Percentiles rank a stretch among this genome's conserved stretches.
Evolutionary conservation across 164 flowering plant genomes (phyloP).

Genomic region (Vitis amurensis): DNA sequence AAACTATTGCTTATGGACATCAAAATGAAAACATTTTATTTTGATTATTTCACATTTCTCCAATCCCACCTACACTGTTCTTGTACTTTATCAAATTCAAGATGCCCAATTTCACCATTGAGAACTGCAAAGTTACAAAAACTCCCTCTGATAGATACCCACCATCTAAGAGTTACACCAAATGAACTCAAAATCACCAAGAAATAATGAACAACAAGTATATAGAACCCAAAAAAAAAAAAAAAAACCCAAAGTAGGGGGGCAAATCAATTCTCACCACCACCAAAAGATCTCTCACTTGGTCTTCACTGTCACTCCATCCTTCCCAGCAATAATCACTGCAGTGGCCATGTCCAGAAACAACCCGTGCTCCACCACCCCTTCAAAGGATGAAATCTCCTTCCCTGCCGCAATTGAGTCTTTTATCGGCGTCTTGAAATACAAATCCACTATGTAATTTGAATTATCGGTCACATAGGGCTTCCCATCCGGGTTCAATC

Average conservation of each 20-base stretch:
- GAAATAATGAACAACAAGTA: not conserved
- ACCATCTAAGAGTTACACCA: constrained; percentile 9
- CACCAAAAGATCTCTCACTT: constrained; percentile 34
- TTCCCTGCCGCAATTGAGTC: constrained; percentile 65
- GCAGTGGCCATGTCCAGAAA: constrained; percentile 80
- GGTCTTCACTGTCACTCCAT: constrained; percentile 45
- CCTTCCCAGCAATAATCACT: constrained; percentile 66
- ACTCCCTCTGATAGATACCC: not conserved
- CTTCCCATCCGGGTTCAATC: constrained; percentile 52
- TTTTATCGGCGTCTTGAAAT: constrained; percentile 65
- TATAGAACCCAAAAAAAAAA: constrained; percentile 3
- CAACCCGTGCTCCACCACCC: constrained; percentile 92
- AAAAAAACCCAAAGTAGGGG: not conserved
- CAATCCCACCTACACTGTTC: no score
- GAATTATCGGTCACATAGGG: constrained; percentile 85
- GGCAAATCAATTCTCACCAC: constrained; percentile 6
- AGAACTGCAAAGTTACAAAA: not conserved
- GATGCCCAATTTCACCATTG: not conserved
- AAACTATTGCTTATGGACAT: no score
- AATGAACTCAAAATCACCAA: not conserved
- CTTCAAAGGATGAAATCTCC: constrained; percentile 67
- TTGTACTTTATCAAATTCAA: not conserved
- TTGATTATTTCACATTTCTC: not conserved
- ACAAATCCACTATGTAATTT: constrained; percentile 84
- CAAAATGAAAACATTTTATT: no score